Base-by-base conservation (phyloP, 1,284 basidiomycete species). In the Ceratorhiza oryzae-sativae region DNA sequence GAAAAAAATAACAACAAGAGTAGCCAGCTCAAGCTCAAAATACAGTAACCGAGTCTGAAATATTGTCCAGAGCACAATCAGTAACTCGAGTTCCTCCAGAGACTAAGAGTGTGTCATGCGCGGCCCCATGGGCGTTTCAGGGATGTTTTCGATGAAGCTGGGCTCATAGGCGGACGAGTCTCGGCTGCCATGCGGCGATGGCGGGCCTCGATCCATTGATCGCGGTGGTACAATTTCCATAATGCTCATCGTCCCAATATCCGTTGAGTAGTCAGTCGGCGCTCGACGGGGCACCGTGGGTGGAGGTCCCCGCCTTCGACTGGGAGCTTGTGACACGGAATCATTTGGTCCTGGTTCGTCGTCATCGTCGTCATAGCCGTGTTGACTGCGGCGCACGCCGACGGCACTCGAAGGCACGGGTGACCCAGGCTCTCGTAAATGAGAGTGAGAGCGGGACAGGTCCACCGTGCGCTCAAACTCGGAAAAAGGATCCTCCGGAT, bases 91-190 rank as follows among this genome's bases (percentile, higher is more conserved):
- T 36, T 25, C 3, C 36, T 18, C 30, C 48, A 65, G 39, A 3
- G n/a, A 32, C 27, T 25, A 70, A 12, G 65, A 70, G 48, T 70
- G 65, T 3, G 53, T 70, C 53, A 70, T 59, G 18, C 53, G 65
- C 5, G 65, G 65, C 27, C 41, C 65, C 18, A 58, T 70, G 34
- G 65, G 65, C 20, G 65, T 58, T 48, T 58, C 55, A 30, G 53
- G 65, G 41, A 30, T 23, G 12, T 48, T n/a, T 20, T 70, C 65
- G n/a, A 70, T 58, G 55, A 70, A 70, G 30, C 65, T 70, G 36
- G 65, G 65, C 27, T 70, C 65, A 39, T 70, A 70, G 42, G 65
- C 65, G 32, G 51, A 56, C 55, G 65, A 70, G n/a, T 56, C 55
- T 10, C 65, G 65, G 23, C 63, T 55, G 1, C 55, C 65, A 23